Conservation (phyloP, 805 yeast species). For the Wickerhamiella lipophila region DNA sequence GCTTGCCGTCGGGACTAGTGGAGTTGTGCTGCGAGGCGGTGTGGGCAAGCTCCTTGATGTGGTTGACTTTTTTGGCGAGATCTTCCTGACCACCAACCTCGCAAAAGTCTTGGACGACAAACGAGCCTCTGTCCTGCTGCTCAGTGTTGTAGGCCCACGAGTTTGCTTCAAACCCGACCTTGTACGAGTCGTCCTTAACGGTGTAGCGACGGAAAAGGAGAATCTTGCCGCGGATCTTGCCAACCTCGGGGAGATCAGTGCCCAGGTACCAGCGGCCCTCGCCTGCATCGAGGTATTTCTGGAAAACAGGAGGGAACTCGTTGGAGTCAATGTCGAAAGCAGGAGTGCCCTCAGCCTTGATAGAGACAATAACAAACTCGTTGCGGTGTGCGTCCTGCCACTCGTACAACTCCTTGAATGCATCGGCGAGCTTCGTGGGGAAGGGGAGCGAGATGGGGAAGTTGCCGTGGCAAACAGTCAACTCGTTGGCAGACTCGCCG, state of each 20-base stretch:
- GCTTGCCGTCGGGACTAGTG: slow-evolving; percentile 37
- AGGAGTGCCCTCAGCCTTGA: slow-evolving; percentile 63
- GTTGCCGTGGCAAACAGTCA: slow-evolving; percentile 61
- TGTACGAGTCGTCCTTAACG: slow-evolving; percentile 34
- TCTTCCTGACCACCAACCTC: slow-evolving; percentile 44
- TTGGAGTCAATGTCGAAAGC: slow-evolving; percentile 50
- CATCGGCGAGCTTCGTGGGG: slow-evolving; percentile 40
- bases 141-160: slow-evolving; percentile 55
- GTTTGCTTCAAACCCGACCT: slow-evolving; percentile 54
- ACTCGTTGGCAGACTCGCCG: slow-evolving; percentile 30
- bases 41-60: slow-evolving; percentile 43
- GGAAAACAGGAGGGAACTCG: slow-evolving; percentile 50
- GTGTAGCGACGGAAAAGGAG: slow-evolving; percentile 60
- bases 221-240: slow-evolving; percentile 55
- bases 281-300: slow-evolving; percentile 38
- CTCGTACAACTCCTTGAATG: slow-evolving; percentile 44
- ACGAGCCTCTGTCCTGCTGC: slow-evolving; percentile 48
- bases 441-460: slow-evolving; percentile 57
- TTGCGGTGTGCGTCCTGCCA: slow-evolving; percentile 41
- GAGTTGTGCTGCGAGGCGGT: slow-evolving; percentile 40
- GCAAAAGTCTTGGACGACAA: slow-evolving; percentile 64
- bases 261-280: slow-evolving; percentile 50
- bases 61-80: slow-evolving; percentile 42
- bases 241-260: slow-evolving; percentile 42
- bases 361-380: slow-evolving; percentile 53